A percentile compares a stretch with the other conserved stretches of the same genome.
Evolutionary conservation across 1,139 yeast genomes (phyloP).

Genomic region (Scheffersomyces illinoinensis): DNA sequence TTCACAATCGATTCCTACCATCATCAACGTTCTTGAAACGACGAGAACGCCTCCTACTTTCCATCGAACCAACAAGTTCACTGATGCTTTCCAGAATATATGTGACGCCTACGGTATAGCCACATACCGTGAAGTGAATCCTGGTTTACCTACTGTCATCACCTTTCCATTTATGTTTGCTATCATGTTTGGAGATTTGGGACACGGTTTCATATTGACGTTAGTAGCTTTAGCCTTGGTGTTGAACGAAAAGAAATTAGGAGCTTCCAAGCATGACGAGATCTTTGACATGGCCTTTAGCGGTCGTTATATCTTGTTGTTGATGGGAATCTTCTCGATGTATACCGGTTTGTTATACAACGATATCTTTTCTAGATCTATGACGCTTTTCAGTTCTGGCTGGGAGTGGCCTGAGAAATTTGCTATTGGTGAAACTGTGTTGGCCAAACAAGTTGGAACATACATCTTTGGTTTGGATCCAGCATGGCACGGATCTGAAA

Average conservation of each 20-base stretch:
- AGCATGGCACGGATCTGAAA: constrained; percentile 97
- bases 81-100: constrained; percentile 87
- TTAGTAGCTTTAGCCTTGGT: constrained; percentile 74
- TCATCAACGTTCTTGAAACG: constrained; percentile 76
- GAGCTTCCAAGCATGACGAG: constrained; percentile 77
- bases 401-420: constrained; percentile 84
- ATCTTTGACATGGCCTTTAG: constrained; percentile 94
- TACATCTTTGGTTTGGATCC: constrained; percentile 89
- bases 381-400: constrained; percentile 83
- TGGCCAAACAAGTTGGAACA: constrained; percentile 22
- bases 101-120: constrained; percentile 96
- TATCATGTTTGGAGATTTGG: constrained; percentile 97
- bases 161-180: constrained; percentile 99
- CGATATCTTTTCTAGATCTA: constrained; percentile 86
- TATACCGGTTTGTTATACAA: constrained; percentile 93
- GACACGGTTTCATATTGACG: constrained; percentile 85
- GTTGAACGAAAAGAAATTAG: constrained; percentile 64
- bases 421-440: constrained; percentile 14
- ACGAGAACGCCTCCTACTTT: constrained; percentile 90
- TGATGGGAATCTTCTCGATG: constrained; percentile 93
- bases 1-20: constrained; percentile 59
- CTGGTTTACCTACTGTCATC: constrained; percentile 90
- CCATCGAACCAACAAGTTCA: constrained; percentile 89
- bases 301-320: constrained; percentile 84
- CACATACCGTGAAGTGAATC: constrained; percentile 91